Evolutionary conservation across 805 yeast genomes (phyloP), one percentile per base, ranked within the genome.

Genomic region (Pichia occidentalis): DNA sequence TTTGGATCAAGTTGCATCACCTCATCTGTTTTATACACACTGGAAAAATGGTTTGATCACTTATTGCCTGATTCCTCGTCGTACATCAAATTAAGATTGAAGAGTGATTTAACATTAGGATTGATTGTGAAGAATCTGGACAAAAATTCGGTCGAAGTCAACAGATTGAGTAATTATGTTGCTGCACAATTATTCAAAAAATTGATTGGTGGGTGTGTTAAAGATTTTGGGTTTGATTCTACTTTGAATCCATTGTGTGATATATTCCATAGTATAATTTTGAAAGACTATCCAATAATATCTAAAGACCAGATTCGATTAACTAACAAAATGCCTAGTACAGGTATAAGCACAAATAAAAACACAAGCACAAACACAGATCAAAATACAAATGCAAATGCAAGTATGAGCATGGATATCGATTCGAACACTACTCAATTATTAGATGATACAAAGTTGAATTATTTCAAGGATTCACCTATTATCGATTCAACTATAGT

Each of bases 201-300:
- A 26, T 52, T 80, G 19, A 53, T 83, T 16, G 94, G 92, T 2
- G 78, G 81, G 8, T 71, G 85, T 43, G 70, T 81, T 25, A 79
- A 76, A 44, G 95, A 85, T 57, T 85, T 79, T 61, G 94, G 95
- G 1, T 85, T 85, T 54, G 87, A 85, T 50, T 54, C 69, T 3
- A 67, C 79, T n/a, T 60, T 82, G 40, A 68, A 68, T 42, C 79
- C 83, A 3, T 56, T 85, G 20, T 72, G 84, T 44, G 90, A 82
- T 47, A 68, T 83, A 2, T 73, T 81, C 48, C 80, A 78, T 52
- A 77, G 71, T 37, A 60, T 73, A 21, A 65, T 83, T 5, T 53
- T 77, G 27, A 66, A 66, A 29, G 86, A 80, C 44, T 82, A 78
- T 51, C 90, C 92, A 8, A 56, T 81, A 39, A 65, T 75, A 4